Percentiles rank a stretch among this genome's conserved stretches.
Evolutionary conservation across 305 asterid genomes (phyloP).

Genomic region (Vinca major): DNA sequence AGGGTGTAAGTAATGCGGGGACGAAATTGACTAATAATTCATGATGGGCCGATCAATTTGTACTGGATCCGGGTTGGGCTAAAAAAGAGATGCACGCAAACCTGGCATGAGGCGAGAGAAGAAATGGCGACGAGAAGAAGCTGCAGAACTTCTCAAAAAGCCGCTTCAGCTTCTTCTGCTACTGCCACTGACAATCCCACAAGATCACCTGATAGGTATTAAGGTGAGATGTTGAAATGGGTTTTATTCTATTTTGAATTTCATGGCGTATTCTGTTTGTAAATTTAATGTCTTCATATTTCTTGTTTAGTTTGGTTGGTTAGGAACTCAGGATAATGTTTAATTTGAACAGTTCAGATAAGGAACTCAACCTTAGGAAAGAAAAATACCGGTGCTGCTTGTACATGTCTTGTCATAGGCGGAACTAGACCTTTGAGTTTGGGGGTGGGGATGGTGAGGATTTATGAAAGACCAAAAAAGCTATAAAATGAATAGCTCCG

Average conservation of each 20-base stretch:
- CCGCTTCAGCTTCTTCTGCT: conserved; percentile 35
- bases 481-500: too few relatives aligned
- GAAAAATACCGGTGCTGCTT: too few relatives aligned
- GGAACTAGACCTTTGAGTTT: too few relatives aligned
- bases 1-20: too few relatives aligned
- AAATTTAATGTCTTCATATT: too few relatives aligned
- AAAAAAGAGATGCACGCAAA: neutral
- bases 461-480: too few relatives aligned
- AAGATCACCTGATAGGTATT: conserved; percentile 32
- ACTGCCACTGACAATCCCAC: conserved; percentile 18
- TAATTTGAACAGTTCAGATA: neutral
- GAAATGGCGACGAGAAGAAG: conserved; percentile 42
- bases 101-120: neutral
- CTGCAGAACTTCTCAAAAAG: conserved; percentile 19
- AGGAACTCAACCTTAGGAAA: too few relatives aligned
- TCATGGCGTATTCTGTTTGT: neutral
- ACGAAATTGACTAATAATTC: too few relatives aligned
- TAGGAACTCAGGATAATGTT: neutral
- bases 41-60: too few relatives aligned
- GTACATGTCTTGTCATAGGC: too few relatives aligned
- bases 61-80: too few relatives aligned
- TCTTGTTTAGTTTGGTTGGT: neutral
- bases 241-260: neutral
- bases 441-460: too few relatives aligned
- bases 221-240: neutral